Evolutionary conservation across 129 eudicot species (phyloP).

Genomic region (Kitagawia praeruptora): DNA sequence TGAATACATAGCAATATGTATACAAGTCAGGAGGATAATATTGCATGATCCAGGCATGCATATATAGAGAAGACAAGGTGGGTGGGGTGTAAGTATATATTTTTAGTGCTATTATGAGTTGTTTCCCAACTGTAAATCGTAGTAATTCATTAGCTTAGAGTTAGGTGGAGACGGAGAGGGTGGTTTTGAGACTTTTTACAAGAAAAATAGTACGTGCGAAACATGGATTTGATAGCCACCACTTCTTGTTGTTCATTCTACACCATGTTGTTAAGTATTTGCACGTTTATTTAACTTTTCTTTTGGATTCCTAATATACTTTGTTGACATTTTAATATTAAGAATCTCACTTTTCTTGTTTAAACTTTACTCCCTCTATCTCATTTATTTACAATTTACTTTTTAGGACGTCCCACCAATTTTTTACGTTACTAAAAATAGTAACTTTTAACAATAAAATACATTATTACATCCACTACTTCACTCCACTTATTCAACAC

Average conservation of each 20-base stretch:
- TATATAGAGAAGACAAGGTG: neutral
- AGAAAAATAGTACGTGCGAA: slow-evolving; percentile 27
- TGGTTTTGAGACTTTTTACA: slow-evolving; percentile 15
- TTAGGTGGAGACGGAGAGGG: slow-evolving; percentile 2
- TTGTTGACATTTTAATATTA: neutral
- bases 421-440: too few species aligned
- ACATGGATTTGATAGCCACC: slow-evolving; percentile 42
- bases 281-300: slow-evolving; percentile 1
- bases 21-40: slow-evolving; percentile 10
- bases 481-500: too few species aligned
- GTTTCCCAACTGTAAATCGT: slow-evolving; percentile 28
- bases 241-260: too few species aligned
- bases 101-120: slow-evolving; percentile 26
- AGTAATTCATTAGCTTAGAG: neutral
- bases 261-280: too few species aligned
- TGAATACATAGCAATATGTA: slow-evolving; percentile 6
- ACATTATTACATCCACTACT: too few species aligned
- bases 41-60: slow-evolving; percentile 7
- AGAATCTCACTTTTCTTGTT: neutral
- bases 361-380: too few species aligned
- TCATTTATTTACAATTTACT: too few species aligned
- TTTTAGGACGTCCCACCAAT: too few species aligned
- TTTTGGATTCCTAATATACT: neutral
- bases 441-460: too few species aligned
- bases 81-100: slow-evolving; percentile 10